A percentile compares a stretch with the other conserved stretches of the same genome.
Conservation (phyloP, 2,329 filamentous ascomycete genomes). For the Aspergillus eucalypticola region DNA sequence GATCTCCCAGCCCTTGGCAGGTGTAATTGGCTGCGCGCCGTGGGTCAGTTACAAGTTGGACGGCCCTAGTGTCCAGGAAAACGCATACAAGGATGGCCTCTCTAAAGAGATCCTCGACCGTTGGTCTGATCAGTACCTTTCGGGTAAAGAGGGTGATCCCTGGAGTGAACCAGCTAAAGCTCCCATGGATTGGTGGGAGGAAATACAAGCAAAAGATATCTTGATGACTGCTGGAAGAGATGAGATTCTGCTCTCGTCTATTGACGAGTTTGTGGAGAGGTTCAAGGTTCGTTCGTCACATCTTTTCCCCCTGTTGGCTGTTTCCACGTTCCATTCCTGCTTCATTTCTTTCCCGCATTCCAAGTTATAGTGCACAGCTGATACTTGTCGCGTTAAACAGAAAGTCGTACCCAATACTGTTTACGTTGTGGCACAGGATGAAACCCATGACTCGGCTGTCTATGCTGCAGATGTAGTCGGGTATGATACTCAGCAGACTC, state of each 20-base stretch:
- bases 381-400: slow-evolving; percentile 16
- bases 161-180: slow-evolving; percentile 56
- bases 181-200: slow-evolving; percentile 54
- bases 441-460: slow-evolving; percentile 34
- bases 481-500: slow-evolving; percentile 29
- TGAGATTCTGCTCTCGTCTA: slow-evolving; percentile 52
- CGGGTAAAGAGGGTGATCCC: slow-evolving; percentile 38
- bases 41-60: slow-evolving; percentile 55
- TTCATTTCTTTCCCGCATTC: no score
- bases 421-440: slow-evolving; percentile 30
- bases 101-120: slow-evolving; percentile 32
- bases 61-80: slow-evolving; percentile 44
- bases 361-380: no score
- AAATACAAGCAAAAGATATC: slow-evolving; percentile 49
- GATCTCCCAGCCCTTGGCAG: slow-evolving; percentile 43
- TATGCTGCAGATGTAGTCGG: slow-evolving; percentile 24
- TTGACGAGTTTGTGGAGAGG: slow-evolving; percentile 35
- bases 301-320: background rate
- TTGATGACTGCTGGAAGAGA: slow-evolving; percentile 55
- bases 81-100: slow-evolving; percentile 54
- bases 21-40: slow-evolving; percentile 55
- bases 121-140: slow-evolving; percentile 53
- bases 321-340: no score
- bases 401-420: slow-evolving; percentile 31
- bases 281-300: slow-evolving; percentile 28